Conservation (phyloP, 192 early-diverging fungal species). For the Linnemannia exigua region DNA sequence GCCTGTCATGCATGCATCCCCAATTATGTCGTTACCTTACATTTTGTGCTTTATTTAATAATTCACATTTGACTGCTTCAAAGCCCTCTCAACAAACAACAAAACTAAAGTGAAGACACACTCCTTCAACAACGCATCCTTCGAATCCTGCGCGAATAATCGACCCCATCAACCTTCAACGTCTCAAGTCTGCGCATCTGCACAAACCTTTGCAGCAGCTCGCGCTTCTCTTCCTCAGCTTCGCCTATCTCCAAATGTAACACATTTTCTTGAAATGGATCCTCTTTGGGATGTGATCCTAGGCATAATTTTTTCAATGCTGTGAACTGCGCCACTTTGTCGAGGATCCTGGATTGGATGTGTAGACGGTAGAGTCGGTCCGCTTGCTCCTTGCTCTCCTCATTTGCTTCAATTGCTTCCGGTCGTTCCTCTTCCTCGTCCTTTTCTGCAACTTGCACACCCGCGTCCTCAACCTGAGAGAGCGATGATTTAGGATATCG, state of each 20-base stretch:
- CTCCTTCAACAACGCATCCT: background rate
- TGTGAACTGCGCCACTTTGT: background rate
- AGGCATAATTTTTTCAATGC: background rate
- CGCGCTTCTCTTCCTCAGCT: background rate
- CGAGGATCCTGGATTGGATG: background rate
- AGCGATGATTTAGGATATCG: background rate
- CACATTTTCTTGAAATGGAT: background rate
- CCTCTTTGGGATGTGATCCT: background rate
- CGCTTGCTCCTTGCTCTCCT: background rate
- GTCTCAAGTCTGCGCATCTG: background rate
- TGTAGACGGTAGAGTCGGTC: background rate
- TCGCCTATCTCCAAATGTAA: background rate
- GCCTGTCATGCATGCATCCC: too few species aligned
- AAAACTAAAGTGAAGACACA: background rate
- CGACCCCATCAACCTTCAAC: background rate
- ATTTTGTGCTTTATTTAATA: too few species aligned
- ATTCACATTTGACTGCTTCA: too few species aligned
- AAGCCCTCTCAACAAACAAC: too few species aligned
- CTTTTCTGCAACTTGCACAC: background rate
- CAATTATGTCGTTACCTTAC: too few species aligned
- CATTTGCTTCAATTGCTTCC: background rate
- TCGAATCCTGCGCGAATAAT: background rate
- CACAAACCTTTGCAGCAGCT: background rate
- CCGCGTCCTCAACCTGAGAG: background rate
- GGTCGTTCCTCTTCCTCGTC: background rate